Evolutionary conservation across 2,329 filamentous ascomycete genomes (phyloP), one percentile per base, ranked within the genome.

Genomic region (Ascocoryne sarcoides): DNA sequence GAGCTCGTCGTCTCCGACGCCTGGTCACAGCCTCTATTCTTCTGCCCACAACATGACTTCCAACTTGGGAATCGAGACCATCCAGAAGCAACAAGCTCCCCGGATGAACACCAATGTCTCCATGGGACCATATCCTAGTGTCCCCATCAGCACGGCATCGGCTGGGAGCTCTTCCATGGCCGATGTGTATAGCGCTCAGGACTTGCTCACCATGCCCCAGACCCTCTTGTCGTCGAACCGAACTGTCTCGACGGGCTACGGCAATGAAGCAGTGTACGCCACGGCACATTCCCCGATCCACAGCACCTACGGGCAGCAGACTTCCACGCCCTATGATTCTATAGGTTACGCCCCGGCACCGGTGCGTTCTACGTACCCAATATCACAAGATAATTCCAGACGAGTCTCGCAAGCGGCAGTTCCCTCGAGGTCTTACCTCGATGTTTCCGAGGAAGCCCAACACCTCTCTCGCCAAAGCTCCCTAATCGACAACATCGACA

Each of bases 321-420:
- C 52, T 1, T 77, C 75, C 45, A 76, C 74, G 50, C 76, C 80
- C 7, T 93, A 89, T 62, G 84, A 89, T 50, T 70, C 80, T 42
- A 69, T 92, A 59, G 83, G 81, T 46, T 93, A 92, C 59, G 76
- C 79, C 31, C 71, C 79, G 10, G 75, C 78, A 12, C 71, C 81
- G 4, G 67, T 78, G 52, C 70, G 76, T 64, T 68, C 76, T 51
- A 64, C 72, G 12, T 79, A 75, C 48, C 63, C 70, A 44, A 63
- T 82, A 62, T 51, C 65, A 63, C 63, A 51, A 37, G 71, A 76
- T 49, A 63, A 63, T 49, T 55, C 66, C 23, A 65, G 87, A 65
- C 82, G 86, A 62, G 80, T 86, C 57, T 90, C 88, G 53, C 85
- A 92, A 65, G 75, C 84, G 83, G 93, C 73, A 82, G 82, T 84